Percentiles rank a stretch among this genome's conserved stretches.
These are phyloP conservation scores for Boletus reticulatus DNA, from an alignment of 768 basidiomycete genomes.

Conservation along the genomic window DNA sequence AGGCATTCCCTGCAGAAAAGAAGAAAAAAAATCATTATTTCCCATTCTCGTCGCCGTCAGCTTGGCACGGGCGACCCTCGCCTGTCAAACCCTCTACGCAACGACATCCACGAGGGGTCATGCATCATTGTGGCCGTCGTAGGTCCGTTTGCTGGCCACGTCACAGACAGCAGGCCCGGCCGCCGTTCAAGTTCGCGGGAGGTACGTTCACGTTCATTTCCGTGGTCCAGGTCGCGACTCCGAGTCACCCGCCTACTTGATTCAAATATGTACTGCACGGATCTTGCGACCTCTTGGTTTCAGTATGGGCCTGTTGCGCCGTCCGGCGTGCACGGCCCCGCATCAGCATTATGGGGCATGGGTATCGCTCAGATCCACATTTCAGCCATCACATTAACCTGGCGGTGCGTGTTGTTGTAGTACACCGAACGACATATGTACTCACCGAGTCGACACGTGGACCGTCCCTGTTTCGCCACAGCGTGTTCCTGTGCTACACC, in stretches of 20 bases:
- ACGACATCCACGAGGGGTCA: too few relatives aligned
- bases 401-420: slow-evolving; percentile 5
- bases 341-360: neutral
- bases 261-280: too few relatives aligned
- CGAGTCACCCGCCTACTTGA: neutral
- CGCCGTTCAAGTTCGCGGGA: neutral
- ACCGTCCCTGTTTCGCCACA: neutral
- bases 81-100: too few relatives aligned
- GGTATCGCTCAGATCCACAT: neutral
- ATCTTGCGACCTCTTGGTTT: neutral
- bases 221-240: slow-evolving; percentile 3
- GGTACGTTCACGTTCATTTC: slow-evolving; percentile 13
- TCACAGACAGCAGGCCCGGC: neutral
- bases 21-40: neutral
- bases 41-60: too few relatives aligned
- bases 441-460: neutral
- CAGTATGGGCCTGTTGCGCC: too few relatives aligned
- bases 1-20: neutral
- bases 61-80: too few relatives aligned
- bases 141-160: neutral
- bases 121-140: too few relatives aligned
- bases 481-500: neutral
- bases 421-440: slow-evolving; percentile 2
- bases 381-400: slow-evolving; percentile 3
- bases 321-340: neutral